Base-by-base conservation (phyloP, 1,284 basidiomycete species). In the Cryptococcus jaspeensis region DNA sequence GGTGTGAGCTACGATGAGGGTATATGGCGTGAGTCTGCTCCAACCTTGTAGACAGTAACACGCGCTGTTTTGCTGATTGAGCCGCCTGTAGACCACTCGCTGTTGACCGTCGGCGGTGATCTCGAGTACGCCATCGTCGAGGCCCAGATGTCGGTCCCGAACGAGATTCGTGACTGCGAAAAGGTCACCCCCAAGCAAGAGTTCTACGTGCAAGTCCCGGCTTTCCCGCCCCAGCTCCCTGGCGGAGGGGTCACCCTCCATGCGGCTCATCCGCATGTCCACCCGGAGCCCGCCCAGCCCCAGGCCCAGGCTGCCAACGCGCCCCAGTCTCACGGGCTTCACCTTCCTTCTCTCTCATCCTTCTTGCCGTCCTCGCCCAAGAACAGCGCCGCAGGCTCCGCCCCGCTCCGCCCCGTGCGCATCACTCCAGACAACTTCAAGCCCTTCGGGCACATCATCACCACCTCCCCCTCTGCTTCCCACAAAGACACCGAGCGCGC, bases 41-140 rank as follows among this genome's bases (percentile, higher is more conserved):
- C 28, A n/a, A n/a, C n/a, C n/a, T 20, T 22, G 6, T 1, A 7
- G 7, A 15, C 9, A 13, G 20, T 41, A 13, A 2, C 2, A 16
- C 8, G 16, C 7, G 39, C 1, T 7, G 16, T 16, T 41, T 9
- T 18, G 28, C 43, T 54, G 38, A 55, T 18, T 9, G 20, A 35
- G 5, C 28, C 28, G 6, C 9, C 11, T n/a, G 15, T 56, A 91
- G 89, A 92, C 77, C 88, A 91, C 80, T 88, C 89, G 2, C 87
- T 92, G 85, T 85, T 89, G 40, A 87, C 88, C 8, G 77, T 92
- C 55, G 84, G 85, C 65, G 84, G 84, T 78, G 72, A 81, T 3
- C 83, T 92, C 76, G 89, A 92, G 67, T 85, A 92, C 67, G 83
- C 86, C 28, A 89, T 88, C 61, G 84, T 92, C 2, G 90, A 92